These are phyloP conservation scores for Polyporus tsugae DNA, from an alignment of 1,284 basidiomycete species.

Conservation along the genomic window DNA sequence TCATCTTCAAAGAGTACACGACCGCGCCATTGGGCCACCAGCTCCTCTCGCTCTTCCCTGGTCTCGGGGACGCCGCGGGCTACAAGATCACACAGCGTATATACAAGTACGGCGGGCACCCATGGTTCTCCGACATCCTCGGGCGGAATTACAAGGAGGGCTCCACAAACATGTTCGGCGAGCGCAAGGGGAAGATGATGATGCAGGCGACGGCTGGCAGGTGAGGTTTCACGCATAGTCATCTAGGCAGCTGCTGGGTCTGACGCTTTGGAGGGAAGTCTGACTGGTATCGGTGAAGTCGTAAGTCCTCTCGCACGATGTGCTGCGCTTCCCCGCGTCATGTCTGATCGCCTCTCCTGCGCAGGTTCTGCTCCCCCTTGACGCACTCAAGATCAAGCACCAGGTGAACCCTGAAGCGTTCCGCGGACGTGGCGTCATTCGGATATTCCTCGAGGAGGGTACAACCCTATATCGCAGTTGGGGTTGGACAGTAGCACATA, in stretches of 20 bases:
- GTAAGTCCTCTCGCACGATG: constrained; percentile 53
- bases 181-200: constrained; percentile 95
- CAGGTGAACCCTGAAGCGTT: constrained; percentile 98
- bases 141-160: constrained; percentile 76
- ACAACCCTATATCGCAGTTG: constrained; percentile 94
- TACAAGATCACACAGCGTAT: constrained; percentile 96
- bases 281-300: constrained; percentile 98
- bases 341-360: constrained; percentile 19
- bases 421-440: constrained; percentile 89
- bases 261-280: constrained; percentile 51
- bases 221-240: constrained; percentile 54
- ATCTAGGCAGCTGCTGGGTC: background rate
- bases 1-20: constrained; percentile 92
- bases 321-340: background rate
- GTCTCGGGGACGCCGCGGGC: constrained; percentile 96
- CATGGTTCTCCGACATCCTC: constrained; percentile 96
- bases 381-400: constrained; percentile 98
- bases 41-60: constrained; percentile 94
- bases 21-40: constrained; percentile 74
- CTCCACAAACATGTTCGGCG: constrained; percentile 91
- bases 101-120: constrained; percentile 99
- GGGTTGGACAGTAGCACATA: constrained; percentile 99
- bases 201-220: constrained; percentile 96
- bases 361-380: constrained; percentile 90
- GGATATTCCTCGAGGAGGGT: constrained; percentile 94